Base-by-base conservation (phyloP, 2,329 filamentous ascomycete genomes). In the Bimuria novae-zelandiae region DNA sequence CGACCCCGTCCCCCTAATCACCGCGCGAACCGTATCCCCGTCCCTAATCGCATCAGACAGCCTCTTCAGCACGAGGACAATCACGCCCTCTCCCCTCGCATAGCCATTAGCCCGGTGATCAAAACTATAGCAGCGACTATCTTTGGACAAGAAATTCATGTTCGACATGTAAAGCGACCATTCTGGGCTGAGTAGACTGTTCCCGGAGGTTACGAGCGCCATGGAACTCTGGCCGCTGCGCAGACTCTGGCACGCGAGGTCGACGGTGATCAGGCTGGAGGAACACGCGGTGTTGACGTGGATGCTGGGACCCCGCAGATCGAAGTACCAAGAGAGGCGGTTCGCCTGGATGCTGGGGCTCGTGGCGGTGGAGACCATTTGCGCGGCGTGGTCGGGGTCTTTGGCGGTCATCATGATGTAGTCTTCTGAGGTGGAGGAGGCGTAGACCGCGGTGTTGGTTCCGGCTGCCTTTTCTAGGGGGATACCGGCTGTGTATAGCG, bases 31-130 rank as follows among this genome's bases (percentile, higher is more conserved):
- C 17, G 57, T 59, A 23, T 71, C 66, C n/a, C 55, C 49, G 27
- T 62, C 60, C 11, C 29, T 16, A 2, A 69, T 45, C 3, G 68
- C 65, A 8, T 62, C 39, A 3, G 47, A 27, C 4, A 67, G 48
- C 12, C 39, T 50, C 32, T 70, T 71, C 14, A 70, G 52, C 8
- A 71, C 46, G 7, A 71, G 22, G 11, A 57, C 60, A 2, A 40
- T 57, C 4, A 59, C 52, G 17, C 68, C 68, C 41, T 70, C 67
- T 10, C 63, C 62, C 23, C 65, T 47, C 1, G 56, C 61, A 43
- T 68, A 69, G 1, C 67, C 68, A 25, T 59, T 51, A 0, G 58
- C 65, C 4, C 48, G 47, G n/a, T 33, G 30, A 16, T 33, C 30
- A 33, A 33, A 33, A 16, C 30, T 33, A 14, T 33, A 33, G 57